Base-by-base conservation (phyloP, 2,329 filamentous ascomycete genomes). In the Fusarium musae region DNA sequence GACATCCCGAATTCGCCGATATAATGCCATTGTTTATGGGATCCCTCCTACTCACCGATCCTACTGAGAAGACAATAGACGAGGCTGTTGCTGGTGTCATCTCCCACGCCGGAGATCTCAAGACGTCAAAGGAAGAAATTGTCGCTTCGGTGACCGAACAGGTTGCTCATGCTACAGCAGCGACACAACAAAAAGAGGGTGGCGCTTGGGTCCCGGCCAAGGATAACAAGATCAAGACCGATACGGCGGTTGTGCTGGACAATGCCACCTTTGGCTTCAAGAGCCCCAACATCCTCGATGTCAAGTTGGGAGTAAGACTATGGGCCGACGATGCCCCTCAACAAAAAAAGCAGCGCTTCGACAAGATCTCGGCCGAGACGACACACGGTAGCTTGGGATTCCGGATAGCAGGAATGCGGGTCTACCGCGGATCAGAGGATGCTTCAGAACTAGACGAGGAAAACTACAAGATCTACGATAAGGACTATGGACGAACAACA, bases 1-100 rank as follows among this genome's bases (percentile, higher is more conserved):
- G 87, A 28, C 92, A 97, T 79, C 89, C 91, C 36, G 90, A 92
- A 4, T 94, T 98, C 78, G 89, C 91, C 57, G 89, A 91, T 30
- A 89, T 96, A 77, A 96, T 98, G 87, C 96, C 96, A 50, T 87
- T 90, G 9, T 98, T 91, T 83, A 90, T 97, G 83, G 96, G 96
- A 67, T 93, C 91, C 5, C 86, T 99, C 54, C 84, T 86, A 34
- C 89, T 97, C n/a, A 89, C 88, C 72, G 86, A 91, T 53, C 84
- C 85, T 66, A 81, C 85, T 43, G 84, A 86, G 43, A 79, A 84
- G 28, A 78, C 81, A 37, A 85, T 91, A 60, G 84, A 87, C 68
- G 86, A 89, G 50, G 82, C 79, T 17, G 82, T 86, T 21, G 82
- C 84, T 5, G 83, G 83, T 3, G 81, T 85, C 49, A 82, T 88